Conservation (phyloP, 2,329 filamentous ascomycete species). For the Fusarium musae region DNA sequence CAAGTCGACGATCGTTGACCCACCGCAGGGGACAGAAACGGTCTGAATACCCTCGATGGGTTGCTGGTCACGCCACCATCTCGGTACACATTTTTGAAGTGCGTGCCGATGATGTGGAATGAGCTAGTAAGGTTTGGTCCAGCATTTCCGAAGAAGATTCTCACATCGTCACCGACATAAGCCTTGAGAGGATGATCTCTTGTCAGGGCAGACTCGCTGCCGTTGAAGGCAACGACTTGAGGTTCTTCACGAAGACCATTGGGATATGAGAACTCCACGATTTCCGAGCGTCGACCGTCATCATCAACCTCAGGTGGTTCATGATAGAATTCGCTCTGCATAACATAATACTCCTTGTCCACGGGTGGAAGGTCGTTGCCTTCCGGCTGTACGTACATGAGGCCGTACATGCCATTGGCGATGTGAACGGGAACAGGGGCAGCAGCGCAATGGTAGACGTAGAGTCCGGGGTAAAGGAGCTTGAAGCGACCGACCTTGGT, state of each 20-base stretch:
- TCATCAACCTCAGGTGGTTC: constrained; percentile 25
- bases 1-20: constrained; percentile 24
- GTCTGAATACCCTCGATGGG: constrained; percentile 17
- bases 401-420: background rate
- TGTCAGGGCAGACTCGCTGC: constrained; percentile 19
- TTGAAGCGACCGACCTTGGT: constrained; percentile 24
- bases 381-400: constrained; percentile 26
- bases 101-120: constrained; percentile 21
- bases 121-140: constrained; percentile 24
- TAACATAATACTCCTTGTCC: constrained; percentile 29
- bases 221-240: constrained; percentile 1
- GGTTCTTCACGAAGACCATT: constrained; percentile 4
- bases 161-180: constrained; percentile 8
- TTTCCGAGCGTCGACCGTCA: constrained; percentile 12
- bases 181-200: constrained; percentile 21
- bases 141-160: constrained; percentile 28
- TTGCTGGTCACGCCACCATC: constrained; percentile 12
- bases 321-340: constrained; percentile 32
- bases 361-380: constrained; percentile 4
- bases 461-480: constrained; percentile 22
- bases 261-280: constrained; percentile 26
- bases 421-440: background rate
- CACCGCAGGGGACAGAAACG: constrained; percentile 10
- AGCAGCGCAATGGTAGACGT: constrained; percentile 10
- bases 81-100: constrained; percentile 23